A percentile compares a stretch with the other conserved stretches of the same genome.
Conservation (phyloP, 176 grass and related monocot species). For the Bromus sterilis region DNA sequence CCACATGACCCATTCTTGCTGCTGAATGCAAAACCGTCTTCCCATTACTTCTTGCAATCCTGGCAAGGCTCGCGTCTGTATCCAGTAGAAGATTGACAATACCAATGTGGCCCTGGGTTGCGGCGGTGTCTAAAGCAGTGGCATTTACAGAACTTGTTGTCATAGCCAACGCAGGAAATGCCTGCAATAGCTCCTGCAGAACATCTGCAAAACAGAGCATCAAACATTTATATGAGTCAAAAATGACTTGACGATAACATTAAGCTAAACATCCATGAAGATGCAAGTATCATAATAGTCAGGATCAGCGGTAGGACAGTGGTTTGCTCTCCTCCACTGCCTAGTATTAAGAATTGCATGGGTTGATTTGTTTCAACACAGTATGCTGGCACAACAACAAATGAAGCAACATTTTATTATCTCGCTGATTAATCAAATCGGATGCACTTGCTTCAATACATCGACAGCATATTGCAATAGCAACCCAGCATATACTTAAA, state of each 20-base stretch:
- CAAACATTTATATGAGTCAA: neutral
- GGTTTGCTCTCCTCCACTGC: neutral
- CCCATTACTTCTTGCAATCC: constrained; percentile 82
- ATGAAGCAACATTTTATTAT: neutral
- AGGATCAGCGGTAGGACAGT: neutral
- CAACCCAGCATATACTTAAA: neutral
- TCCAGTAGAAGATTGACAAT: constrained; percentile 90
- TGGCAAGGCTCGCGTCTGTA: constrained; percentile 76
- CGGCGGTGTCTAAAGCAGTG: constrained; percentile 90
- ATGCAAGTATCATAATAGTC: neutral
- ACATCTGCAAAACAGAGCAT: constrained; percentile 49
- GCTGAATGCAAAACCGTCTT: constrained; percentile 90
- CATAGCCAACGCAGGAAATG: constrained; percentile 81
- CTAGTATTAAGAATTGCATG: neutral
- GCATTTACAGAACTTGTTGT: constrained; percentile 88
- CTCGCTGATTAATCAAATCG: neutral
- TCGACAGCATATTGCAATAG: neutral
- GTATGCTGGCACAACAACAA: neutral
- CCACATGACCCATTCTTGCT: constrained; percentile 93
- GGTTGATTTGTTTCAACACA: neutral
- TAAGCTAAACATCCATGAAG: neutral
- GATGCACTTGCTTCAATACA: neutral
- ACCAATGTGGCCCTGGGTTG: constrained; percentile 76
- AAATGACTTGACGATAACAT: neutral
- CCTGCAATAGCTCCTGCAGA: constrained; percentile 63